Evolutionary conservation across 2,329 filamentous ascomycete species (phyloP), one percentile per base, ranked within the genome.

Genomic region (Cadophora gregata): DNA sequence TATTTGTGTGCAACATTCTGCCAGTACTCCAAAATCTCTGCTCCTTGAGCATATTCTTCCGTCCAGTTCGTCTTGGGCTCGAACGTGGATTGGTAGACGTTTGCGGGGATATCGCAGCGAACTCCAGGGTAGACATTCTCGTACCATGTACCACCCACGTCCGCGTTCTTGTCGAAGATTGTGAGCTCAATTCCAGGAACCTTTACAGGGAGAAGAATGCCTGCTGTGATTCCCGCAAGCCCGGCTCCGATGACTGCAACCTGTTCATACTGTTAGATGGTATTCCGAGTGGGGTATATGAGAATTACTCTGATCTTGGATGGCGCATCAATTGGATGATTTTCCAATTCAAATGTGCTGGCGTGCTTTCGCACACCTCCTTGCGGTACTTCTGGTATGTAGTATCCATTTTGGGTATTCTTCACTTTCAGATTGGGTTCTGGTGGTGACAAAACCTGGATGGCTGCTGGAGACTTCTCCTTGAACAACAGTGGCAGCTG

Each of bases 21-120:
- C 87, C 88, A 88, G 74, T 93, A 93, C 19, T 86, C 82, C 7
- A 82, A 79, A 66, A 93, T 93, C 75, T 93, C 90, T 4, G 79
- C 75, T 0, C 90, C 90, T 45, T 86, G 85, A 0, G 90, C 85
- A 72, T 91, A 93, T 67, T 88, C 83, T 71, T 91, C 87, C 0
- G 83, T 84, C 90, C 90, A 93, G 70, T 90, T 82, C 0, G 83
- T 85, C 64, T 92, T 92, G 0, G 89, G 88, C 7, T 82, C 81
- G 75, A 91, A 92, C 0, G 86, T 88, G 4, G 85, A 85, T 74
- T 92, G 89, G 72, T 93, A 93, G 24, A 89, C 88, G 79, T 69
- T 79, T 71, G 78, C 75, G 67, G 68, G 71, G 29, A 64, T 65
- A 63, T 72, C 63, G 42, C 69, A 75, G 48, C 70, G 59, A 14